Evolutionary conservation across 768 basidiomycete species (phyloP), one percentile per base, ranked within the genome.

Genomic region (Chalciporus chontae): DNA sequence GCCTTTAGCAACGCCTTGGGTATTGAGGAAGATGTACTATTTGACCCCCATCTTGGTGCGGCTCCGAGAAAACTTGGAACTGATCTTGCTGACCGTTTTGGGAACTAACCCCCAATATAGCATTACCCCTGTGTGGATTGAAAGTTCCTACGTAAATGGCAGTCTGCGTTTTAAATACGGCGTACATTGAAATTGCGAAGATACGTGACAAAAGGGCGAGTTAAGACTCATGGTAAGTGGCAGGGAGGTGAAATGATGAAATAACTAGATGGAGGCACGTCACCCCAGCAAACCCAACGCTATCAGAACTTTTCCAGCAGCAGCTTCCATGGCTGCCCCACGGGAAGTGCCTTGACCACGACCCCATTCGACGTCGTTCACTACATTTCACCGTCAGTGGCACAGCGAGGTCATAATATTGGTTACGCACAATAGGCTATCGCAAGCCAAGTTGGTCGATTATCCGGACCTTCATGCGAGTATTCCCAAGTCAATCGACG

Each of bases 371-470:
- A 60, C 14, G 8, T 29, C 50, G 5, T 55, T 17, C 11, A 65
- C 63, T 64, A 45, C 23, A 37, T n/a, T 31, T 31, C 29, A 39
- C 18, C 3, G 13, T 63, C 11, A 4, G 32, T 37, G 18, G 4
- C 18, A 21, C 13, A 8, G n/a, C 45, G 11, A 15, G 29, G 21
- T 23, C 14, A 43, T 26, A 5, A 40, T 38, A 32, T 5, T 18
- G 29, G 43, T 23, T 18, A 60, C 64, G 26, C 29, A 65, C 63
- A 4, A 32, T 45, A 48, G 0, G 64, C 63, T 21, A 63, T 50
- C 14, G 54, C 64, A 11, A 48, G 36, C 63, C 63, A 66, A 9
- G 41, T 63, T 8, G 64, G 63, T 15, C 37, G 49, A 45, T 65
- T 52, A 37, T 54, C 47, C 31, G 63, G 54, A 7, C 63, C 64